Conservation (phyloP, 345 rosid genomes). For the Litchi chinensis region DNA sequence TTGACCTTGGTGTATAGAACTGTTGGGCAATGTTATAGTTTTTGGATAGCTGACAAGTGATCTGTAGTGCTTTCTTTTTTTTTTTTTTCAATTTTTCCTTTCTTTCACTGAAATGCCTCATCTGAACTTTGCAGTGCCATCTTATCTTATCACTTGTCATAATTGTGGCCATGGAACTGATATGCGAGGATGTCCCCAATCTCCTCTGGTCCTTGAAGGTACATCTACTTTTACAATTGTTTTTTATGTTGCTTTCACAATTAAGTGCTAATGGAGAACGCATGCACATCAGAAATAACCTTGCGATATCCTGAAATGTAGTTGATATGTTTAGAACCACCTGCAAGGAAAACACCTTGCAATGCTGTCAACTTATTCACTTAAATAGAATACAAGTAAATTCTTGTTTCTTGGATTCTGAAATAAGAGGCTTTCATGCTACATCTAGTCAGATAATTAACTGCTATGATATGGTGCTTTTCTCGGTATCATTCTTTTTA, state of each 20-base stretch:
- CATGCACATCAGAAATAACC: not conserved
- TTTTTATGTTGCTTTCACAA: not conserved
- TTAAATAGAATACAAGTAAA: not conserved
- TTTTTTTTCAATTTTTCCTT: not conserved
- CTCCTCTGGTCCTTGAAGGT: constrained; percentile 78
- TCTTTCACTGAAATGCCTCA: constrained; percentile 12
- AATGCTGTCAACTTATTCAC: not conserved
- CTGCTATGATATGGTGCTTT: not conserved
- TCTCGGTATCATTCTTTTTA: not conserved
- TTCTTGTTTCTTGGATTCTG: not conserved
- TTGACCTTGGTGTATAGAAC: not conserved
- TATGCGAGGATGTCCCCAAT: constrained; percentile 90
- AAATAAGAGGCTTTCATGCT: not conserved
- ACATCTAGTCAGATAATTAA: not conserved
- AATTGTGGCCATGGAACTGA: constrained; percentile 99
- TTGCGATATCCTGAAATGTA: not conserved
- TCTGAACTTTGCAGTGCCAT: constrained; percentile 52
- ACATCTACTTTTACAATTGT: constrained; percentile 8
- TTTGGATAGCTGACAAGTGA: not conserved
- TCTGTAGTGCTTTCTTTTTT: not conserved
- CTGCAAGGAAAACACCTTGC: not conserved
- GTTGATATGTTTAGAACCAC: not conserved
- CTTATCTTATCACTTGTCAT: constrained; percentile 69
- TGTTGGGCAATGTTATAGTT: not conserved
- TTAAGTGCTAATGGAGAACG: not conserved